These are phyloP conservation scores for Candolleomyces aberdarensis DNA, from an alignment of 768 basidiomycete species.

Conservation along the genomic window DNA sequence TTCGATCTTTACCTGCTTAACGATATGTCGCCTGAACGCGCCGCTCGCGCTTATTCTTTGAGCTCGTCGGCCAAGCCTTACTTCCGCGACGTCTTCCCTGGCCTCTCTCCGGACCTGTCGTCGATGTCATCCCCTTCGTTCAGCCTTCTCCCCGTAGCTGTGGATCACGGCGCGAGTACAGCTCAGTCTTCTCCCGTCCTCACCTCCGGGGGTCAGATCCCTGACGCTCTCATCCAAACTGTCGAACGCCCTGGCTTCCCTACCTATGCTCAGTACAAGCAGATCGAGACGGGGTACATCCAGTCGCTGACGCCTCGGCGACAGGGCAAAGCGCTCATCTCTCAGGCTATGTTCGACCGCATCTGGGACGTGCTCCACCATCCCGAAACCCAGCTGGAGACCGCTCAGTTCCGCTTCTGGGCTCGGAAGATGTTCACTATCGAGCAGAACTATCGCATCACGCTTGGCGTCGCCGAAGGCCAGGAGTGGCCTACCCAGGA, in stretches of 20 bases:
- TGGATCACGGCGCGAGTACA: neutral
- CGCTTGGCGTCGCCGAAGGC: conserved; percentile 18
- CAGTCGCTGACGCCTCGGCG: conserved; percentile 50
- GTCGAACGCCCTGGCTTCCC: conserved; percentile 50
- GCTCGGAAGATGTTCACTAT: conserved; percentile 77
- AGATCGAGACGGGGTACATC: conserved; percentile 58
- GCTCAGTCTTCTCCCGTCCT: neutral
- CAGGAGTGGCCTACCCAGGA: conserved; percentile 18
- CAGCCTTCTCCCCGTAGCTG: neutral
- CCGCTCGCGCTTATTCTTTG: neutral
- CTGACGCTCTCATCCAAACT: neutral
- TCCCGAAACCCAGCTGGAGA: conserved; percentile 43
- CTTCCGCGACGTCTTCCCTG: neutral
- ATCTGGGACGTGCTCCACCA: conserved; percentile 67
- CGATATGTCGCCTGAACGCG: conserved; percentile 11
- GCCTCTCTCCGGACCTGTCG: too few species aligned
- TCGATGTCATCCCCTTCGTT: neutral
- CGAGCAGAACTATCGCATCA: conserved; percentile 30
- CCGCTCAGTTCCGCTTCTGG: conserved; percentile 80
- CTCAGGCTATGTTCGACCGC: conserved; percentile 64
- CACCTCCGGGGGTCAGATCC: neutral
- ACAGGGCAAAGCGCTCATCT: conserved; percentile 69
- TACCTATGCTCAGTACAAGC: conserved; percentile 56
- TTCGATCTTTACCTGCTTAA: neutral
- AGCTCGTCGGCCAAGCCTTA: conserved; percentile 10